Conservation (phyloP, 2,329 filamentous ascomycete genomes). For the Trichophyton mentagrophytes region DNA sequence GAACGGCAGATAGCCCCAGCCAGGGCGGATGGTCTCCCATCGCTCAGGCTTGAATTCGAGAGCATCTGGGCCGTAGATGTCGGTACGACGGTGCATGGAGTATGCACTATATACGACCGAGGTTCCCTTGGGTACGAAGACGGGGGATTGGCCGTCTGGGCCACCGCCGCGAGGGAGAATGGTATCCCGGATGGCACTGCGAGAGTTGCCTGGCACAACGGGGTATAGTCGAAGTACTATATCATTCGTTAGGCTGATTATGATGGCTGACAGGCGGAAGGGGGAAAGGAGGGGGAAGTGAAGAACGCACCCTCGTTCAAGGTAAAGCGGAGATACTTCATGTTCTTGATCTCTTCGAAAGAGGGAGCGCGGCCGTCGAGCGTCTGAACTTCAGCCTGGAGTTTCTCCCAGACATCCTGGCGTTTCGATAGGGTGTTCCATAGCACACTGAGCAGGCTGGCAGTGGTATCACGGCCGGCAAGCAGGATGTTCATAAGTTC, state of each 20-base stretch:
- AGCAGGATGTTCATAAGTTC: constrained; percentile 58
- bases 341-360: constrained; percentile 74
- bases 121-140: constrained; percentile 38
- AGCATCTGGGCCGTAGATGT: constrained; percentile 39
- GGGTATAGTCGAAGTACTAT: constrained; percentile 57
- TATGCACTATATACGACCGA: constrained; percentile 34
- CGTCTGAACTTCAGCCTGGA: constrained; percentile 59
- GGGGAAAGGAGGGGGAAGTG: not conserved
- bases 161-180: constrained; percentile 56
- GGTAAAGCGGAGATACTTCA: constrained; percentile 63
- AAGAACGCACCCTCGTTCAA: constrained; percentile 51
- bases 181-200: constrained; percentile 58
- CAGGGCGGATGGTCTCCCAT: constrained; percentile 40
- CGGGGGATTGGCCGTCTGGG: constrained; percentile 31
- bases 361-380: constrained; percentile 51
- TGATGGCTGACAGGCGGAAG: not conserved
- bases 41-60: constrained; percentile 38
- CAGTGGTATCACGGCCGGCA: constrained; percentile 74
- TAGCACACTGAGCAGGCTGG: constrained; percentile 63
- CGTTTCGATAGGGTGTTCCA: constrained; percentile 68
- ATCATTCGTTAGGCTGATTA: not conserved
- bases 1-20: constrained; percentile 43
- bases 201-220: constrained; percentile 64
- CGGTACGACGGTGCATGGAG: constrained; percentile 39
- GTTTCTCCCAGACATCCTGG: constrained; percentile 52